Percentiles rank a stretch among this genome's conserved stretches.
These are phyloP conservation scores for Epichloe sp. DNA, from an alignment of 2,329 filamentous ascomycete genomes.

Conservation along the genomic window DNA sequence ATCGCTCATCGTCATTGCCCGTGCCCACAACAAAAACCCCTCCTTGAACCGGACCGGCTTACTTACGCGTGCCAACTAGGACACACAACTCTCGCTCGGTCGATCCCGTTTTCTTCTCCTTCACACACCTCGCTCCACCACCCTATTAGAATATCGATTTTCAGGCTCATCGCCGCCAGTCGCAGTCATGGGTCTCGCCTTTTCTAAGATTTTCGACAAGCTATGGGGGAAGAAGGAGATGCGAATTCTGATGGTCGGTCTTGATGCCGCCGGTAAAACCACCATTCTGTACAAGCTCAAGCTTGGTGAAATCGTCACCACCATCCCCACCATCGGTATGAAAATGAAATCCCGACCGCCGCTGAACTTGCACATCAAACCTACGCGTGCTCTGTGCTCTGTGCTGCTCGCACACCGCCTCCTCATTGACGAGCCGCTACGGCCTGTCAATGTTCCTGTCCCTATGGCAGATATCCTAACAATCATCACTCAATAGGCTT, in stretches of 20 bases:
- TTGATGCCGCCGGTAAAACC: conserved; percentile 99
- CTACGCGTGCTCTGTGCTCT: background rate
- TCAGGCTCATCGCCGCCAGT: conserved; percentile 24
- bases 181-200: conserved; percentile 91
- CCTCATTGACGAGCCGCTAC: background rate
- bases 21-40: conserved; percentile 11
- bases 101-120: conserved; percentile 8
- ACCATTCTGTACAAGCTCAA: conserved; percentile 99
- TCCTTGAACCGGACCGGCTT: conserved; percentile 8
- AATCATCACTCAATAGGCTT: conserved; percentile 48
- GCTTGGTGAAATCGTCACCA: conserved; percentile 97
- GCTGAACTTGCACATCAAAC: background rate
- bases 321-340: conserved; percentile 94
- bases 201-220: conserved; percentile 93
- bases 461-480: conserved; percentile 2
- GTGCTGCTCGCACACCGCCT: background rate
- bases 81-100: conserved; percentile 11
- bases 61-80: conserved; percentile 19
- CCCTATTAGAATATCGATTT: conserved; percentile 7
- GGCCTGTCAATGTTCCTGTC: background rate
- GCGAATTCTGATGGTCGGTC: conserved; percentile 99
- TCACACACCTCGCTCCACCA: conserved; percentile 4
- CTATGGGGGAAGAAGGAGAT: conserved; percentile 99
- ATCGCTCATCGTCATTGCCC: conserved; percentile 1
- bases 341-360: conserved; percentile 6